A percentile compares a stretch with the other conserved stretches of the same genome.
Conservation (phyloP, 1,284 basidiomycete genomes). For the Exobasidium cylindrosporum region DNA sequence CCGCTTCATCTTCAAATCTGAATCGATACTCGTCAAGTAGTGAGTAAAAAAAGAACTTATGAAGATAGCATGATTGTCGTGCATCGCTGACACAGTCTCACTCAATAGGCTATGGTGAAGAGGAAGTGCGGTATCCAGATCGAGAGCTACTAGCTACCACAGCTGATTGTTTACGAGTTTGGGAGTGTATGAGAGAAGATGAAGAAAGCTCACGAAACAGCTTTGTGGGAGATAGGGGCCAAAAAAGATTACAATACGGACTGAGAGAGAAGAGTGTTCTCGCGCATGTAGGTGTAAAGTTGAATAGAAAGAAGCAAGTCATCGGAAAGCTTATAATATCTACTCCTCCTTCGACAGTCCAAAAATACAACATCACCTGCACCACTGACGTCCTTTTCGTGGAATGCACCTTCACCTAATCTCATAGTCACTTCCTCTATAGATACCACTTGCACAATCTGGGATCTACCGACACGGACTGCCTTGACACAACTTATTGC, state of each 20-base stretch:
- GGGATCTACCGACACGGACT: slow-evolving; percentile 94
- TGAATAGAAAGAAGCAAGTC: too few relatives aligned
- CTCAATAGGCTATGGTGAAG: slow-evolving; percentile 23
- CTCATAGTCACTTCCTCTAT: slow-evolving; percentile 63
- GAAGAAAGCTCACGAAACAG: slow-evolving; percentile 5
- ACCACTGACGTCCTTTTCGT: slow-evolving; percentile 53
- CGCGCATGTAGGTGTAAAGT: slow-evolving; percentile 30
- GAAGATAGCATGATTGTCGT: too few relatives aligned
- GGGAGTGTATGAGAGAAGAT: slow-evolving; percentile 32
- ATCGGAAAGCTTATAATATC: not conserved
- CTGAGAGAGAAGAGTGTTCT: slow-evolving; percentile 51
- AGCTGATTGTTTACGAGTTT: slow-evolving; percentile 52
- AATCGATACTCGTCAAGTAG: slow-evolving; percentile 29
- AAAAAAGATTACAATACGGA: not conserved
- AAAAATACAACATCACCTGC: slow-evolving; percentile 52
- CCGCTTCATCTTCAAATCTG: slow-evolving; percentile 18
- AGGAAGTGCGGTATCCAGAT: slow-evolving; percentile 38
- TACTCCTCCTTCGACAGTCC: slow-evolving; percentile 23
- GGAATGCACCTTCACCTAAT: slow-evolving; percentile 53
- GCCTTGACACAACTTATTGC: slow-evolving; percentile 86
- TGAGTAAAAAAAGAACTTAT: slow-evolving; percentile 36
- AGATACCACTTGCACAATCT: slow-evolving; percentile 58
- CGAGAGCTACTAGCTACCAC: slow-evolving; percentile 50
- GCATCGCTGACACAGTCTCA: too few relatives aligned
- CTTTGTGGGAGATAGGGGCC: slow-evolving; percentile 9